Conservation (phyloP, 106 monocot genomes). For the Apostasia shenzhenica region DNA sequence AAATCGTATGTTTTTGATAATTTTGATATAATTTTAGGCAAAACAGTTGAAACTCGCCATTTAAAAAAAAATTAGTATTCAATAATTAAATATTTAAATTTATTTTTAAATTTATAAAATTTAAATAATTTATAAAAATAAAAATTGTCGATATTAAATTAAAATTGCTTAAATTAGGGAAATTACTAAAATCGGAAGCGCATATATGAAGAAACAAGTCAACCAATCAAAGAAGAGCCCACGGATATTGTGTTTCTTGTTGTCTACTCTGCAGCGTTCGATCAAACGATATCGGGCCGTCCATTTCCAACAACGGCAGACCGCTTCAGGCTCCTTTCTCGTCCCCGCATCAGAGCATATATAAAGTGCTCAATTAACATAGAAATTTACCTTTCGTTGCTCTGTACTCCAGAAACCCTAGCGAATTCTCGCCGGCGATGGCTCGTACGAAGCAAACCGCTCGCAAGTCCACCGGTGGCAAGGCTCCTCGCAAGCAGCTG, state of each 20-base stretch:
- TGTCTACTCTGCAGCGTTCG: background rate
- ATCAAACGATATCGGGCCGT: background rate
- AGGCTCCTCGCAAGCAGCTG: conserved; percentile 17
- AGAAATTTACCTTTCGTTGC: background rate
- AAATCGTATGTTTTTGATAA: too few relatives aligned
- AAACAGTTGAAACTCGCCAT: too few relatives aligned
- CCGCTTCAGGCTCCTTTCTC: background rate
- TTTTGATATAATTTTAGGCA: too few relatives aligned
- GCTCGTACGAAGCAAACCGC: conserved; percentile 20
- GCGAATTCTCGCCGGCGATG: background rate
- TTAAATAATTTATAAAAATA: too few relatives aligned
- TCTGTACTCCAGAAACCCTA: background rate
- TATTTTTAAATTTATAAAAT: too few relatives aligned
- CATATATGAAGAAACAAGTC: too few relatives aligned
- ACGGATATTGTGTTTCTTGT: conserved; percentile 1
- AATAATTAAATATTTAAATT: too few relatives aligned
- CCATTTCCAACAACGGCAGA: too few relatives aligned
- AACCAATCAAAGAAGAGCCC: background rate
- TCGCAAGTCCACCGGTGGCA: conserved; percentile 17
- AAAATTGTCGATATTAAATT: too few relatives aligned
- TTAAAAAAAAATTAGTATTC: too few relatives aligned
- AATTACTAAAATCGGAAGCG: too few relatives aligned
- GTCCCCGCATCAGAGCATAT: background rate
- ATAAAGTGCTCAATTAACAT: background rate
- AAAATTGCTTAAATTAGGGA: too few relatives aligned